Evolutionary conservation across 2,329 filamentous ascomycete species (phyloP).

Genomic region (Leptographium lundbergii): DNA sequence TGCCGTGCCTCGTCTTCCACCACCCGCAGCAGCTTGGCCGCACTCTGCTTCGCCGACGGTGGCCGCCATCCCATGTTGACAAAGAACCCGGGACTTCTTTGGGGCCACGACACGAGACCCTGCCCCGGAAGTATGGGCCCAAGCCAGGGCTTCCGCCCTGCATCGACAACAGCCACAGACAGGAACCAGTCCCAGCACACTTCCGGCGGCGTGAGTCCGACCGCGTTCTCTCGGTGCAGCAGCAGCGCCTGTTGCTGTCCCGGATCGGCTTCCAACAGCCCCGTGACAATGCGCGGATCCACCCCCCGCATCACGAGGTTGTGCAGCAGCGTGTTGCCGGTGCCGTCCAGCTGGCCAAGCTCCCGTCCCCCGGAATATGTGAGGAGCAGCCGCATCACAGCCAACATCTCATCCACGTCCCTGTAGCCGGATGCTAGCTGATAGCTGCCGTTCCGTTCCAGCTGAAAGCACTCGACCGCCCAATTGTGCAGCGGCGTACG

Average conservation of each 20-base stretch:
- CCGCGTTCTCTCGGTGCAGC: slow-evolving; percentile 60
- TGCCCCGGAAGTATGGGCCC: slow-evolving; percentile 9
- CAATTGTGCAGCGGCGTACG: slow-evolving; percentile 53
- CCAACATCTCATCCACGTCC: slow-evolving; percentile 19
- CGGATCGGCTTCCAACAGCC: slow-evolving; percentile 42
- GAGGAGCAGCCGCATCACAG: slow-evolving; percentile 36
- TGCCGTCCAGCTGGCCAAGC: slow-evolving; percentile 46
- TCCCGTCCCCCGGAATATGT: slow-evolving; percentile 40
- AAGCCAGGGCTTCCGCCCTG: neutral
- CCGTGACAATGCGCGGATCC: slow-evolving; percentile 23
- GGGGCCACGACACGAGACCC: neutral
- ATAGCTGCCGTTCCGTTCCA: neutral
- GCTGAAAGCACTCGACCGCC: slow-evolving; percentile 21
- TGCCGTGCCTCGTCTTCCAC: neutral
- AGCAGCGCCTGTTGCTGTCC: slow-evolving; percentile 25
- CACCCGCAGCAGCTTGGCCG: neutral
- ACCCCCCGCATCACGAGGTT: slow-evolving; percentile 29
- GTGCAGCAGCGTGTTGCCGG: slow-evolving; percentile 55
- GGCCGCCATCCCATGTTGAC: neutral
- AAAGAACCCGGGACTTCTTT: neutral
- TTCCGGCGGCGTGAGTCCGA: slow-evolving; percentile 61
- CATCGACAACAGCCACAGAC: slow-evolving; percentile 19
- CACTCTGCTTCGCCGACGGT: neutral
- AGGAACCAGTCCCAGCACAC: slow-evolving; percentile 45
- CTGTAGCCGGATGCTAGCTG: slow-evolving; percentile 12